Evolutionary conservation across 164 flowering plant genomes (phyloP), one percentile per base, ranked within the genome.

Genomic region (Cinnamomum chago): DNA sequence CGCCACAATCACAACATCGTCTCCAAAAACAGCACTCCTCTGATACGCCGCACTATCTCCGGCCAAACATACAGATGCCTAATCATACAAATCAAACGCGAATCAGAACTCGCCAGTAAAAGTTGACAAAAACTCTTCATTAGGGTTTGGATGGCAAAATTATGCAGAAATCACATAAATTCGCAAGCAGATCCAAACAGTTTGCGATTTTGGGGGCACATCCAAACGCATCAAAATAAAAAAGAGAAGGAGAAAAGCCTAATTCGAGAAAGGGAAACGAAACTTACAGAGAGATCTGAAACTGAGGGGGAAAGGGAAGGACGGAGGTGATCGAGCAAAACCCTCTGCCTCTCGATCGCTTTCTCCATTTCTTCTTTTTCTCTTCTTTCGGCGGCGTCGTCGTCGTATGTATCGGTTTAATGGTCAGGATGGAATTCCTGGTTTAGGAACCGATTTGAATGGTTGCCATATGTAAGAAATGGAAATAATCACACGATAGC

Each of bases 1-100:
- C 99, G 97, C 99, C 14, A 95, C 98, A 58, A 92, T 88, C 22
- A 94, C 98, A 13, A 96, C 89, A 85, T 96, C 99, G 72, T 96
- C 97, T 3, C 94, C 92, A 83, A 85, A 92, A 68, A 82, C 82
- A 75, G 90, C 82, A 47, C 75, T 85, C 79, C 96, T 82, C 5
- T 86, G 89, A 77, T 93, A 90, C 14, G 97, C 82, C 22, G 69
- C 40, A 18, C 47, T 66, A 66, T 89, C 94, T 30, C 97, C 97
- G 75, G 99, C 94, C 23, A 83, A 79, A 80, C 98, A 92, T 55
- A 77, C 65, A 3, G 97, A 88, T 25, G 97, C 88, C 99, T 95
- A 90, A 20, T 27, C 71, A 20, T 24, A 62, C 27, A n/a, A n/a
- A 23, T 22, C 67, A 66, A 27, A 15, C 47, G n/a, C 40, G 6